Base-by-base conservation (phyloP, 768 basidiomycete genomes). In the Pulveroboletus ravenelii region DNA sequence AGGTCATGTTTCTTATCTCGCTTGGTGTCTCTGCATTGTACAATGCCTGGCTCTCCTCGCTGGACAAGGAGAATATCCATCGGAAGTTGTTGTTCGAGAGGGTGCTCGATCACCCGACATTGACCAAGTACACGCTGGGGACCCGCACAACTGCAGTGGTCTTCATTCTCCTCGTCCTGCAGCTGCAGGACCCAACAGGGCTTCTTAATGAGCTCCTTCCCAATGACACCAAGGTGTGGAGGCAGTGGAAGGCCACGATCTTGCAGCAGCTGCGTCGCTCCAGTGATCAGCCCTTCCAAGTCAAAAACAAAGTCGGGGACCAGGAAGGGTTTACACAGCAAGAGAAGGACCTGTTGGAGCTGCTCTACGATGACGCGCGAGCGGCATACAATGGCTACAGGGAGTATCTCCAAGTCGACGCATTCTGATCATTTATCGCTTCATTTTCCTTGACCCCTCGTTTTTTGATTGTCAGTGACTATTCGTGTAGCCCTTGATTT, bases 51-150 rank as follows among this genome's bases (percentile, higher is more conserved):
- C 23, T 63, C 3, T 60, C 63, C 0, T 60, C 59, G 1, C 47
- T 73, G 69, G 72, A 74, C 17, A 56, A 47, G 14, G 57, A 54
- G 10, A 56, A 45, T 34, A 42, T 62, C 8, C 51, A 62, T 20
- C 53, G 45, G 15, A 54, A 50, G 23, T 7, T 62, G 13, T 39
- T 62, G 42, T 50, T 61, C 17, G 38, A 45, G 18, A 34, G 27
- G 6, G 49, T 57, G 0, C 45, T 62, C 12, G 41, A 39, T 14
- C 51, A 39, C 36, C 61, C 61, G 31, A 48, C 10, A 1, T 13
- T 62, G 49, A 50, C 41, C 17, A 54, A 45, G 41, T 62, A 57
- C 32, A 54, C 50, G 2, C 18, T 62, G 18, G 51, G 51, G 3
- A 62, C 52, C 0, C 54, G 58, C 3, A 63, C 62, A 8, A 37